These are phyloP conservation scores for Murraya paniculata DNA, from an alignment of 345 rosid species.

Conservation along the genomic window DNA sequence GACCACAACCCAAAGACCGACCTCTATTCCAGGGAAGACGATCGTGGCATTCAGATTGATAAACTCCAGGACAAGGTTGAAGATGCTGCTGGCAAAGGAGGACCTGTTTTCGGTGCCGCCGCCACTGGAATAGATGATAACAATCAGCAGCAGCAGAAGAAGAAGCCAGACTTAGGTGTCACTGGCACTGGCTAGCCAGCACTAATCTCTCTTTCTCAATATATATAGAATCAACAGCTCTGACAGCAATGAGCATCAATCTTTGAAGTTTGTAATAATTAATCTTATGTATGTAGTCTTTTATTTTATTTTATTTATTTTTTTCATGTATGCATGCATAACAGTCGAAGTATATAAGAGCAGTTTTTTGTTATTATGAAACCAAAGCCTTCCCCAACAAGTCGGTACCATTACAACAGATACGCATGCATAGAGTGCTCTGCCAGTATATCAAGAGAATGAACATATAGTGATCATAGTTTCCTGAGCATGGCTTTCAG, in stretches of 20 bases:
- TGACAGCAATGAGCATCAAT: neutral
- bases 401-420: neutral
- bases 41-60: slow-evolving; percentile 41
- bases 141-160: slow-evolving; percentile 12
- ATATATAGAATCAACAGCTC: neutral
- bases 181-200: slow-evolving; percentile 37
- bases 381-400: neutral
- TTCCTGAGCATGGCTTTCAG: slow-evolving; percentile 50
- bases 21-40: slow-evolving; percentile 36
- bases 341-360: neutral
- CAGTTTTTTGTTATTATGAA: neutral
- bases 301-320: neutral
- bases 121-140: slow-evolving; percentile 21
- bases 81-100: slow-evolving; percentile 44
- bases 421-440: neutral
- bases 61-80: slow-evolving; percentile 41
- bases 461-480: slow-evolving; percentile 16
- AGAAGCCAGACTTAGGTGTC: slow-evolving; percentile 35
- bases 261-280: neutral
- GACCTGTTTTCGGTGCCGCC: slow-evolving; percentile 44
- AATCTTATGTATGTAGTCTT: neutral
- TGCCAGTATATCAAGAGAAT: neutral
- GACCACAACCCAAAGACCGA: slow-evolving; percentile 33
- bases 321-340: neutral
- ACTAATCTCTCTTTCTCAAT: too few species aligned